These are phyloP conservation scores for Penicillium salamii DNA, from an alignment of 495 filamentous ascomycete species.

Conservation along the genomic window DNA sequence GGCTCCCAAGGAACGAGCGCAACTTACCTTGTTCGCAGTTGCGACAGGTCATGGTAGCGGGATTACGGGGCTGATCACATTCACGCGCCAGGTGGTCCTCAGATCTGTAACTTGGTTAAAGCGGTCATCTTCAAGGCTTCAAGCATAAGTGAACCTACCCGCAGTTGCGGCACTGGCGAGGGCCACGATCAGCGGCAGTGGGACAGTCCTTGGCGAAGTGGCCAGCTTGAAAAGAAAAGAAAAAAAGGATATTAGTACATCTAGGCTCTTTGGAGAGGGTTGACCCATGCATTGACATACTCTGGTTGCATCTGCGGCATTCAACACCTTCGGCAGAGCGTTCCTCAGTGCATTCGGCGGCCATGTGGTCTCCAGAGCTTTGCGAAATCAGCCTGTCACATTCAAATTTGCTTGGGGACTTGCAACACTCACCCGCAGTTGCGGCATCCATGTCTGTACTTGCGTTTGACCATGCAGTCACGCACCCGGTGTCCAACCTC, in stretches of 20 bases:
- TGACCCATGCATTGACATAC: conserved; percentile 34
- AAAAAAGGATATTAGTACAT: conserved; percentile 14
- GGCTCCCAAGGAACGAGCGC: background rate
- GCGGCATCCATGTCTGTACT: conserved; percentile 66
- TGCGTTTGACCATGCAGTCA: conserved; percentile 60
- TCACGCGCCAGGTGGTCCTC: conserved; percentile 55
- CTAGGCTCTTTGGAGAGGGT: background rate
- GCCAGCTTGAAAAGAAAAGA: conserved; percentile 55
- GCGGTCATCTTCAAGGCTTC: background rate
- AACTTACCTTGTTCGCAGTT: conserved; percentile 63
- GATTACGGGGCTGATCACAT: conserved; percentile 52
- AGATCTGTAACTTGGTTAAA: conserved; percentile 31
- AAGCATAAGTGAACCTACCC: conserved; percentile 34
- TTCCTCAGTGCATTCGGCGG: conserved; percentile 65
- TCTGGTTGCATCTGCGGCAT: conserved; percentile 73
- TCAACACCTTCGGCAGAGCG: conserved; percentile 71
- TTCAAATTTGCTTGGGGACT: background rate
- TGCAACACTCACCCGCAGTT: conserved; percentile 68
- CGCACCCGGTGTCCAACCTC: conserved; percentile 70
- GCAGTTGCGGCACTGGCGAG: conserved; percentile 63
- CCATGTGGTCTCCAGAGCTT: conserved; percentile 55
- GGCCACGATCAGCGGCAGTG: conserved; percentile 38
- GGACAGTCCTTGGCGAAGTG: conserved; percentile 87
- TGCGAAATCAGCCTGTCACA: conserved; percentile 10
- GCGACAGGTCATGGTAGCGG: conserved; percentile 54